phyloP scores from a whole-genome alignment of 1,139 yeast species.

The Geotrichum histeridarum region DNA sequence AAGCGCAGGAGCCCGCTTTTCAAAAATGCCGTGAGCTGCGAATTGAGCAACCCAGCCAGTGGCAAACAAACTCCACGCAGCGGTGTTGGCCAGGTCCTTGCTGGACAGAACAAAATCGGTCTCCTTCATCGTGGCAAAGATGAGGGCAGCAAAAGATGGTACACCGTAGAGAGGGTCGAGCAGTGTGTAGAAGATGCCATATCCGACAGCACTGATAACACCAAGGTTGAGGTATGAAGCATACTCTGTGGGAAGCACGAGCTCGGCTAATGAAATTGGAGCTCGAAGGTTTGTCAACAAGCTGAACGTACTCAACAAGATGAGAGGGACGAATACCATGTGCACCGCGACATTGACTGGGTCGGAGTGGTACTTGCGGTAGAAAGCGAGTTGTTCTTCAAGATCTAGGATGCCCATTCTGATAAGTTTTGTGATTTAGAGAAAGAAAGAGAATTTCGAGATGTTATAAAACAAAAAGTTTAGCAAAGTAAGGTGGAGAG shows the following conservation, averaged over 20 bases:
- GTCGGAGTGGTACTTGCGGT: constrained; percentile 76
- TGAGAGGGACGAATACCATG: constrained; percentile 71
- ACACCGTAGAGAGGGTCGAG: constrained; percentile 44
- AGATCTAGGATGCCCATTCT: constrained; percentile 44
- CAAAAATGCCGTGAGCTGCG: constrained; percentile 80
- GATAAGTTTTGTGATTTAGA: not conserved
- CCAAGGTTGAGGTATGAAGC: constrained; percentile 42
- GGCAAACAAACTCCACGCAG: constrained; percentile 44
- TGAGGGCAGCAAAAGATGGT: constrained; percentile 34
- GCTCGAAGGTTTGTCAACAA: constrained; percentile 37
- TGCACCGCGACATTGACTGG: constrained; percentile 71
- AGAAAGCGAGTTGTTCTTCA: constrained; percentile 67
- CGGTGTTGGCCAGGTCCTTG: constrained; percentile 31
- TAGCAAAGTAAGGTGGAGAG: too few relatives aligned
- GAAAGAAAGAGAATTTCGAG: too few relatives aligned
- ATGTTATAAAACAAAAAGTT: too few relatives aligned
- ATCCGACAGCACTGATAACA: constrained; percentile 39
- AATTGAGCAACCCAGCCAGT: constrained; percentile 81
- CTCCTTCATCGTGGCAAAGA: constrained; percentile 25
- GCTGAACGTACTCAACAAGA: constrained; percentile 53
- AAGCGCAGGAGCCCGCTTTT: constrained; percentile 80
- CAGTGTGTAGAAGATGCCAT: constrained; percentile 43
- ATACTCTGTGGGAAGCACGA: constrained; percentile 7
- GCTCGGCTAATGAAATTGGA: constrained; percentile 18
- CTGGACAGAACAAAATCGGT: constrained; percentile 23